phyloP scores from a whole-genome alignment of 768 basidiomycete species.

The Amanita subjunquillea region DNA sequence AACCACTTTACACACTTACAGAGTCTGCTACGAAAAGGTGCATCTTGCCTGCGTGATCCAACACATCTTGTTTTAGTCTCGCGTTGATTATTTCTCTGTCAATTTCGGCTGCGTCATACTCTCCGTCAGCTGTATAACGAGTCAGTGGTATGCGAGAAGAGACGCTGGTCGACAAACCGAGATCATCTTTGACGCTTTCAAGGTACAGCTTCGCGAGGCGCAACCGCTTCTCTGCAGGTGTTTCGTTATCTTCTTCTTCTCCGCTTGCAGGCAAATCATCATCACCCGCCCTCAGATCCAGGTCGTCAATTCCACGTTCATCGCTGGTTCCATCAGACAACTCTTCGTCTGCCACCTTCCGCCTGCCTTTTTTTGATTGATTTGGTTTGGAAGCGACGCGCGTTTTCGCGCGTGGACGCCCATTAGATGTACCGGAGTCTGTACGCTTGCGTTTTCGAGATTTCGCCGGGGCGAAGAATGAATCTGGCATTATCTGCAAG shows the following conservation, averaged over 20 bases:
- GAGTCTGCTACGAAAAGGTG: conserved; percentile 72
- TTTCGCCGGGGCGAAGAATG: conserved; percentile 64
- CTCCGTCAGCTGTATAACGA: conserved; percentile 55
- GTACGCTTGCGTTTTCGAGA: conserved; percentile 53
- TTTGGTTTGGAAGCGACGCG: conserved; percentile 13
- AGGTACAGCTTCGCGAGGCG: conserved; percentile 87
- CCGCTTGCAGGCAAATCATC: conserved; percentile 51
- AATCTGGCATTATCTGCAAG: conserved; percentile 54
- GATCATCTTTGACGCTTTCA: conserved; percentile 67
- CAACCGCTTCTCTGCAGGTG: conserved; percentile 87
- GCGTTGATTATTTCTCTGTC: conserved; percentile 89
- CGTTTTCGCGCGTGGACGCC: conserved; percentile 13
- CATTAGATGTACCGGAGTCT: conserved; percentile 8
- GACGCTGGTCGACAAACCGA: conserved; percentile 35
- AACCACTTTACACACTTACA: conserved; percentile 27
- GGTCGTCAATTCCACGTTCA: conserved; percentile 53
- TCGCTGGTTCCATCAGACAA: conserved; percentile 54
- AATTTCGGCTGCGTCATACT: conserved; percentile 92
- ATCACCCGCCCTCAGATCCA: conserved; percentile 54
- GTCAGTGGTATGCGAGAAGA: background rate
- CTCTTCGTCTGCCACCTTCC: conserved; percentile 44
- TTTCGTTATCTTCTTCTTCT: conserved; percentile 83
- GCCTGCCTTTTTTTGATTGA: conserved; percentile 11
- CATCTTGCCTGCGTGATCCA: conserved; percentile 82
- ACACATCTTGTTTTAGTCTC: conserved; percentile 84